Conservation (phyloP, 305 asterid genomes). For the Solanum hybrid region DNA sequence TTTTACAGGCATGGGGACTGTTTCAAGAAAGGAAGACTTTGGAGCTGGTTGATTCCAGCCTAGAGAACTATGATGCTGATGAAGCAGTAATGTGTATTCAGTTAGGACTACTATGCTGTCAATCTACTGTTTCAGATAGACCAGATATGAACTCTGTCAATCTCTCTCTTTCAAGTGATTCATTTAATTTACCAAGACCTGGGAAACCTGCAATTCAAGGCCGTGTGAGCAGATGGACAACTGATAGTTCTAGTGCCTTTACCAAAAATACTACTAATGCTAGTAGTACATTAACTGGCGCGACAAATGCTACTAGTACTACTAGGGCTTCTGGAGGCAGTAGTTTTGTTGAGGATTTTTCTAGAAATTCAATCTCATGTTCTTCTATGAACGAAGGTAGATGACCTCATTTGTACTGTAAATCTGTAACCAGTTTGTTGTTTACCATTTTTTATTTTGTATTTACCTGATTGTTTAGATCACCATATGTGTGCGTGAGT, state of each 20-base stretch:
- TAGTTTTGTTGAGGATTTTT: constrained; percentile 38
- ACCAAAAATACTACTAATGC: constrained; percentile 30
- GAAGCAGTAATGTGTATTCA: constrained; percentile 63
- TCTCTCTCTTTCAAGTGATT: constrained; percentile 54
- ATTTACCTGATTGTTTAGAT: not conserved
- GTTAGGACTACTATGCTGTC: constrained; percentile 74
- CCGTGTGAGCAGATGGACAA: constrained; percentile 41
- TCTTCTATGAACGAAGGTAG: constrained; percentile 77
- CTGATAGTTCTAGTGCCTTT: constrained; percentile 36
- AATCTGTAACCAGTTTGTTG: not conserved
- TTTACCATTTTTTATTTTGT: not conserved
- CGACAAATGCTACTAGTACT: constrained; percentile 10
- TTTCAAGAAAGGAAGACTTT: constrained; percentile 34
- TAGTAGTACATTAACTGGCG: constrained; percentile 28
- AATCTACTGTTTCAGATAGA: constrained; percentile 53
- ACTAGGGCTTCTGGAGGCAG: constrained; percentile 28
- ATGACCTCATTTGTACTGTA: constrained; percentile 8
- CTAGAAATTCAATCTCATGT: constrained; percentile 71
- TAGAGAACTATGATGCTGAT: constrained; percentile 24
- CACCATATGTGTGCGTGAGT: not conserved
- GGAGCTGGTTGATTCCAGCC: constrained; percentile 47
- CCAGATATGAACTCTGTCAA: constrained; percentile 63
- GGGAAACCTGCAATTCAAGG: constrained; percentile 73
- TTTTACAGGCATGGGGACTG: constrained; percentile 50
- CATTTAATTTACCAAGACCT: constrained; percentile 53